Evolutionary conservation across 2,329 filamentous ascomycete species (phyloP), one percentile per base, ranked within the genome.

Genomic region (Aureobasidium sp.): DNA sequence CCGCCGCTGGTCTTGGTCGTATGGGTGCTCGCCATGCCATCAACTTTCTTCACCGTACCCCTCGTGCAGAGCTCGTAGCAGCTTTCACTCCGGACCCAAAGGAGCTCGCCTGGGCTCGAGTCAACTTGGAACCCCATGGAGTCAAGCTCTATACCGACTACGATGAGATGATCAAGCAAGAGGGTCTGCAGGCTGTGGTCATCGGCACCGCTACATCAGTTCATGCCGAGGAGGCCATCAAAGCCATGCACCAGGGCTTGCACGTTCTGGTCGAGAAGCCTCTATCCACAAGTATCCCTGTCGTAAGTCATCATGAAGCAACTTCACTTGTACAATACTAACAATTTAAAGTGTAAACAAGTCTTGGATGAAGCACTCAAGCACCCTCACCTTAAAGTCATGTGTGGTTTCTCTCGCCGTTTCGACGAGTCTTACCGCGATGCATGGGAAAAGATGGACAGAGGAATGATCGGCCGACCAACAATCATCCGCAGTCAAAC

Each of bases 1-100:
- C 73, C 58, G 77, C 77, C 54, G 77, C 77, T 44, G 79, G 80
- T 52, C 77, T 82, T 52, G 79, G 80, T 36, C 78, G 80, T 65
- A 82, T 82, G 78, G 80, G 79, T 52, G 75, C 77, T 63, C 75
- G 79, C n/a, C 79, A 82, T 69, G 80, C 78, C 58, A 69, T 78
- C 50, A 80, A 79, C 65, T 76, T 81, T 62, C 70, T 80, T 52
- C 69, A 78, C 61, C 72, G 73, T 32, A 76, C 76, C 7, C 78
- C 78, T 30, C 74, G 77, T 45, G 79, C 79, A 45, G 69, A 79
- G 54, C 74, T 83, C 34, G 76, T 81, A 32, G 79, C 79, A 60
- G 80, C 77, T 39, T 80, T 76, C 67, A 77, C 77, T 5, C 78
- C 78, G 8, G 79, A 79, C 49, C 66, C 72, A 5, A 67, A 68